Conservation (phyloP, 805 yeast species). For the Starmerella floricola region DNA sequence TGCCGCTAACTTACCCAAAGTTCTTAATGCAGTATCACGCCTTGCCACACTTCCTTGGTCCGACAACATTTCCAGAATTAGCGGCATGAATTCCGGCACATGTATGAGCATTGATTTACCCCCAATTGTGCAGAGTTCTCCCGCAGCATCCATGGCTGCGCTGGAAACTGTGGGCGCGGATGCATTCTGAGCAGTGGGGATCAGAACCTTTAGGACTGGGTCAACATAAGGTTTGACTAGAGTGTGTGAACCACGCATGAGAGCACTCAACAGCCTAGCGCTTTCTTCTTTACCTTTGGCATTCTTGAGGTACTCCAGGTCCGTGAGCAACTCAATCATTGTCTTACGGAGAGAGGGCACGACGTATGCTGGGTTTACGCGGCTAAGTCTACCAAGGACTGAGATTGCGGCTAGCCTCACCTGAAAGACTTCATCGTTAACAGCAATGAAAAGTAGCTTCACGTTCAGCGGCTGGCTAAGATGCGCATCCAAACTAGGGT, state of each 20-base stretch:
- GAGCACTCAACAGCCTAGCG: constrained; percentile 57
- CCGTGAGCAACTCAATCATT: constrained; percentile 71
- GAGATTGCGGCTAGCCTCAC: constrained; percentile 67
- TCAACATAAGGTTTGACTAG: constrained; percentile 83
- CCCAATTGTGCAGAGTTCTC: constrained; percentile 77
- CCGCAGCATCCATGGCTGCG: constrained; percentile 73
- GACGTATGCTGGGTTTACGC: constrained; percentile 87
- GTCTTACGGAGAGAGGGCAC: constrained; percentile 86
- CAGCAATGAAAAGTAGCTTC: constrained; percentile 67
- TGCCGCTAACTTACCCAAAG: constrained; percentile 78
- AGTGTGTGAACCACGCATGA: constrained; percentile 66
- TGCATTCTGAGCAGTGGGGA: constrained; percentile 61
- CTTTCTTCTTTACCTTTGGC: constrained; percentile 76
- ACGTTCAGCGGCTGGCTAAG: constrained; percentile 89
- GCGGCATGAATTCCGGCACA: constrained; percentile 69
- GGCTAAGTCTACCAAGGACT: constrained; percentile 71
- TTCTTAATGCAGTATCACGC: constrained; percentile 76
- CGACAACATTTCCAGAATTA: constrained; percentile 74
- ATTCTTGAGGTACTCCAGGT: constrained; percentile 68
- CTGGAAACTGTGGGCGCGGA: constrained; percentile 69
- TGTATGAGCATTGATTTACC: constrained; percentile 73
- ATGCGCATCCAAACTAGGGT: constrained; percentile 75
- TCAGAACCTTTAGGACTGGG: constrained; percentile 73
- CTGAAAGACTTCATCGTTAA: constrained; percentile 80
- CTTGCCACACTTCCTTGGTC: constrained; percentile 84